phyloP scores from a whole-genome alignment of 345 rosid species.

The Populus euphratica region DNA sequence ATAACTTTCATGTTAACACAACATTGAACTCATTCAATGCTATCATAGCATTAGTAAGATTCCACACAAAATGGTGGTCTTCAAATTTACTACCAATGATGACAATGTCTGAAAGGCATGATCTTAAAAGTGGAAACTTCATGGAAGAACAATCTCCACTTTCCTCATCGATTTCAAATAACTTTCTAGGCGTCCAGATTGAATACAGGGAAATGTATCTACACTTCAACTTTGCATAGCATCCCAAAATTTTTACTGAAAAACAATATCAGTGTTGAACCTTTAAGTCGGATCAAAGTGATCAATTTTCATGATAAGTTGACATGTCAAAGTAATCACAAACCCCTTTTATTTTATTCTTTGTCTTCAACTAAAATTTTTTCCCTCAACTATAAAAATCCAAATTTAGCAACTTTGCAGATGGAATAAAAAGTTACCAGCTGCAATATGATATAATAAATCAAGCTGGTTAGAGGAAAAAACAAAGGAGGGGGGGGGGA shows the following conservation, averaged over 20 bases:
- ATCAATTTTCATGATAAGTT: too few species aligned
- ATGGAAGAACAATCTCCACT: background rate
- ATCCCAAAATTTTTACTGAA: too few species aligned
- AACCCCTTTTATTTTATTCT: too few species aligned
- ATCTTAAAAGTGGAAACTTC: background rate
- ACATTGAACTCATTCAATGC: background rate
- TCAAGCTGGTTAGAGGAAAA: background rate
- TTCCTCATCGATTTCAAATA: background rate
- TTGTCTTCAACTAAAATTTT: too few species aligned
- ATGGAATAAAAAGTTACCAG: background rate
- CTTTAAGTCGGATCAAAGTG: too few species aligned
- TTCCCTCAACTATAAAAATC: too few species aligned
- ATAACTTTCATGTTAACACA: background rate
- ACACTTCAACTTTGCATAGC: background rate
- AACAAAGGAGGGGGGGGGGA: background rate
- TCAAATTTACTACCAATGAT: background rate
- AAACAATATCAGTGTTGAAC: too few species aligned
- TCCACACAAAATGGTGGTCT: background rate
- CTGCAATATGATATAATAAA: background rate
- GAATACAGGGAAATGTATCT: background rate
- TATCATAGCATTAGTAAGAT: background rate
- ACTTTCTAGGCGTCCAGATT: background rate
- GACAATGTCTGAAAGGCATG: background rate
- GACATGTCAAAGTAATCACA: too few species aligned
- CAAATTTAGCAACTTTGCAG: too few species aligned